Base-by-base conservation (phyloP, 805 yeast species). In the Metschnikowia drakensbergensis region DNA sequence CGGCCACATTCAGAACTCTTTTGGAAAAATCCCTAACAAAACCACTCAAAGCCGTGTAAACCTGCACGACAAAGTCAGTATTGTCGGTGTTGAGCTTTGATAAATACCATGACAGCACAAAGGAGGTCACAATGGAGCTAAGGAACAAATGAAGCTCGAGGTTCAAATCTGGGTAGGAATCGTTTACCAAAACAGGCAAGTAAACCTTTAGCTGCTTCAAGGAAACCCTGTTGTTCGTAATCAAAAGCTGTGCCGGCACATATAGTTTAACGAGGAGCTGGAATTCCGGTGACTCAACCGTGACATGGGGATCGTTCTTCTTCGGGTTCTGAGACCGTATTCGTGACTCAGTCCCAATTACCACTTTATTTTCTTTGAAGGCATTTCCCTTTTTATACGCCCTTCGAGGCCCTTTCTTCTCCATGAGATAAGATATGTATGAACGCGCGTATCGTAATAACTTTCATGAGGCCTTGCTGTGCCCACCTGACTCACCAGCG, bases 271-370 rank as follows among this genome's bases (percentile, higher is more conserved):
- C 68, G 13, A 71, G 60, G 10, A 72, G 58, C 51, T 51, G 23
- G 77, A 80, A 52, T 66, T 72, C 39, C 38, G 57, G 36, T 76
- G 84, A 84, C 62, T 81, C 46, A 68, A 80, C 28, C 55, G 68
- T 29, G 71, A 74, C 47, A 66, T 81, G 27, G 23, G 59, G 53
- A n/a, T 52, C 57, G 34, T 39, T 45, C 29, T 40, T 51, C 44
- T 45, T 51, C 22, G 43, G 45, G 11, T 35, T 28, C n/a, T 30
- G 35, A 3, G 48, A 13, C n/a, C 46, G 37, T 9, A 37, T 30
- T n/a, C 31, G 31, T 3, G 34, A 28, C 25, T 50, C 54, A 8
- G 38, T 42, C 8, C 49, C 45, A 25, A 52, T 47, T 22, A 47
- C 49, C 13, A 48, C 55, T 29, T 52, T 55, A 36, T 34, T 52